Base-by-base conservation (phyloP, 2,329 filamentous ascomycete species). In the Rugonectria rugulosa region DNA sequence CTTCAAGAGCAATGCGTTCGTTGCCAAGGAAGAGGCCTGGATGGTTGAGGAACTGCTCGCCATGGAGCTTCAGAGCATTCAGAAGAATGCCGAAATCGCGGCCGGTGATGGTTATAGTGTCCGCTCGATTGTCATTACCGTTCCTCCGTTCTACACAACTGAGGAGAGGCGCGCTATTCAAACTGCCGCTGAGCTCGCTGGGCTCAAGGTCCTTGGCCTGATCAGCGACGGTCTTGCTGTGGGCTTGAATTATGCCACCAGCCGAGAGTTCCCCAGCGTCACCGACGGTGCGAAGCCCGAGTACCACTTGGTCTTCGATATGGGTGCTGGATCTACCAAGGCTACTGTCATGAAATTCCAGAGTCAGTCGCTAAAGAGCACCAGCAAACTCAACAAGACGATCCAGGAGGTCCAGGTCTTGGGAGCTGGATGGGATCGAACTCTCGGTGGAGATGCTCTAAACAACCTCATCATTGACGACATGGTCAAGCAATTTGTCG, bases 311-410 rank as follows among this genome's bases (percentile, higher is more conserved):
- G 86, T 99, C 24, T 99, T 95, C 70, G 95, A 99, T 72, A 98
- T 99, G 93, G 95, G 95, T 64, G 93, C 95, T 64, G 95, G 95
- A 5, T 97, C 92, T 40, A 90, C 94, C 26, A 96, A 92, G 67
- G 94, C 94, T 5, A 95, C 92, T 6, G 80, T 99, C 47, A 77
- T 99, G 71, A 89, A 88, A 68, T 97, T 99, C 77, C 93, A 97
- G 74, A 90, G 90, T 71, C 88, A 89, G 65, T 88, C 84, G 2
- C 88, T 98, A 60, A 99, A 98, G 81, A 94, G 97, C 66, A 77
- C 94, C 51, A 93, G 92, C 63, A 92, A 90, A 73, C 94, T 86
- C 79, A 98, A 97, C 81, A 98, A 98, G 84, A 97, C 92, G 2
- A 79, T 99, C 26, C 95, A 98, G 72, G 95, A 99, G 73, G 89